phyloP scores from a whole-genome alignment of 1,284 basidiomycete species.

The Ceratobasidium sp. region DNA sequence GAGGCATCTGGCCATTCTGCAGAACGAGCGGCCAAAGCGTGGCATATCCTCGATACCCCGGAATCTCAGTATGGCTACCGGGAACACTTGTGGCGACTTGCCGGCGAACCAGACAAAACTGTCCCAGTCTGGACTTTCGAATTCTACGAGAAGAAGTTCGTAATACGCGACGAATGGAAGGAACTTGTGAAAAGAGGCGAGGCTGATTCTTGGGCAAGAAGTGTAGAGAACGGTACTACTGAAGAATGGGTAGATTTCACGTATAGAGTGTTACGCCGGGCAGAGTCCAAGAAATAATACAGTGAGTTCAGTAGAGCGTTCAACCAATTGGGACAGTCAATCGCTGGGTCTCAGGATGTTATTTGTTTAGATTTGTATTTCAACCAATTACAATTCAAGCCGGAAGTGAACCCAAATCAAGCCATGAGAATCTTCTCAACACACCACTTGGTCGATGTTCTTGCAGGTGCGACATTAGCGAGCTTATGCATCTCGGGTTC shows the following conservation, averaged over 20 bases:
- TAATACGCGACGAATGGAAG: slow-evolving; percentile 46
- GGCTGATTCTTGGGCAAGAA: slow-evolving; percentile 39
- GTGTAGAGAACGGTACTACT: slow-evolving; percentile 37
- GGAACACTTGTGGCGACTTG: slow-evolving; percentile 22
- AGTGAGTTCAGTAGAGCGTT: neutral
- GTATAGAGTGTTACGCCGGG: slow-evolving; percentile 28
- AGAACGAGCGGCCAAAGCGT: slow-evolving; percentile 6
- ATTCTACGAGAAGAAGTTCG: slow-evolving; percentile 44
- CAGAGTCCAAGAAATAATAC: slow-evolving; percentile 7
- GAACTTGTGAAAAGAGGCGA: slow-evolving; percentile 38
- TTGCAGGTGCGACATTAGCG: slow-evolving; percentile 6
- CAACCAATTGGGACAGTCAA: too few species aligned
- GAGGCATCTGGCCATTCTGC: neutral
- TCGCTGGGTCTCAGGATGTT: neutral
- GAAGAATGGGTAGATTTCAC: slow-evolving; percentile 44
- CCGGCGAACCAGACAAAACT: slow-evolving; percentile 21
- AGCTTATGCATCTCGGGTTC: slow-evolving; percentile 8
- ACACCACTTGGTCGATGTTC: slow-evolving; percentile 10
- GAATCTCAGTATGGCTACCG: slow-evolving; percentile 28
- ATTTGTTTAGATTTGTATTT: slow-evolving; percentile 6
- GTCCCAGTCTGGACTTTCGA: slow-evolving; percentile 42
- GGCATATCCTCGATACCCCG: slow-evolving; percentile 25
- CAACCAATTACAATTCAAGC: slow-evolving; percentile 17
- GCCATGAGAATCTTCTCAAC: slow-evolving; percentile 22
- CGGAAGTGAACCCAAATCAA: slow-evolving; percentile 32